phyloP scores from a whole-genome alignment of 2,329 filamentous ascomycete species.

The Fusarium abutilonis region DNA sequence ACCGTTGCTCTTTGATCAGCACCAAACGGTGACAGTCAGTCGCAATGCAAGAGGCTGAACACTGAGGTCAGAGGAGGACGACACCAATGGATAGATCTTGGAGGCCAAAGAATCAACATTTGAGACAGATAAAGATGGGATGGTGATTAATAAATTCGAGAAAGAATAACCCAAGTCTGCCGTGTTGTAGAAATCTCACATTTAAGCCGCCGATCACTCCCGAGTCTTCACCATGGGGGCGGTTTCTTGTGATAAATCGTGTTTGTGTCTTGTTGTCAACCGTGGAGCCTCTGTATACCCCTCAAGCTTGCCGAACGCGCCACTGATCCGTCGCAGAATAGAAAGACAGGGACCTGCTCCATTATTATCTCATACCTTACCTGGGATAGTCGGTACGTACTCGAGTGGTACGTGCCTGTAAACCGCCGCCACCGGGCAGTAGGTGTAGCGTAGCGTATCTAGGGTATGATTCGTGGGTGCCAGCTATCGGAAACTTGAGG shows the following conservation, averaged over 20 bases:
- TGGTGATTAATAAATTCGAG: not conserved
- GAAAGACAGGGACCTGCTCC: conserved; percentile 36
- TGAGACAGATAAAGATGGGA: not conserved
- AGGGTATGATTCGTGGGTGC: conserved; percentile 31
- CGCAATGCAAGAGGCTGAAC: conserved; percentile 5
- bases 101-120: not conserved
- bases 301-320: conserved; percentile 44
- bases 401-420: conserved; percentile 24
- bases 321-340: conserved; percentile 33
- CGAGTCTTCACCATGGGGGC: conserved; percentile 4
- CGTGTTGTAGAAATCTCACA: not conserved
- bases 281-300: conserved; percentile 38
- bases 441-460: conserved; percentile 2
- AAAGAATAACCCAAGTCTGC: not conserved
- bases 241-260: conserved; percentile 13
- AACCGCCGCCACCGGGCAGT: conserved; percentile 23
- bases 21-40: not conserved
- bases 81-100: not conserved
- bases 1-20: conserved; percentile 12
- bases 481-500: conserved; percentile 17
- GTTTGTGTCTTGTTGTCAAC: conserved; percentile 29
- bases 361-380: conserved; percentile 43
- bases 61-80: not conserved
- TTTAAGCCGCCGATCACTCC: conserved; percentile 5
- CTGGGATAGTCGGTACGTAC: conserved; percentile 31